Conservation (phyloP, 208 protist species). For the Trypanosoma cruzi region DNA sequence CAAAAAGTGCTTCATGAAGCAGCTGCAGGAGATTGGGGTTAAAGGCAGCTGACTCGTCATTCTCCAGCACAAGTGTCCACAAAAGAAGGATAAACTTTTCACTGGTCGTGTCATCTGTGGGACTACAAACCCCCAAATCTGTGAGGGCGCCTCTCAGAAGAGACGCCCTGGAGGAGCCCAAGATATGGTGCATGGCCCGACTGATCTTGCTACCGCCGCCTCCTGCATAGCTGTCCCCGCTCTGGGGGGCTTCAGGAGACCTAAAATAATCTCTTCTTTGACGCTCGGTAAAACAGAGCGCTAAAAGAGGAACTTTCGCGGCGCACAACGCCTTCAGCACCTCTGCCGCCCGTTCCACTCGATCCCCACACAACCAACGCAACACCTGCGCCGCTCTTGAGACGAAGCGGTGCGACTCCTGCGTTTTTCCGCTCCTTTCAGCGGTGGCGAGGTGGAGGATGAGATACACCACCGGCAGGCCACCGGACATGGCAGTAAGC, state of each 20-base stretch:
- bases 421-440: background rate
- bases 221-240: background rate
- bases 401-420: background rate
- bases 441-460: constrained; percentile 9
- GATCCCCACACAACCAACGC: constrained; percentile 30
- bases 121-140: background rate
- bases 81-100: constrained; percentile 5
- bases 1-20: constrained; percentile 12
- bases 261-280: background rate
- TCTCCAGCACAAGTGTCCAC: constrained; percentile 24
- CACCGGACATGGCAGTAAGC: constrained; percentile 14
- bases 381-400: constrained; percentile 10
- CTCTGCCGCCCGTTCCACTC: background rate
- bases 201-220: background rate
- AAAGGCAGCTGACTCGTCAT: constrained; percentile 26
- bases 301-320: constrained; percentile 14
- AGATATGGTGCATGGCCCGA: constrained; percentile 24
- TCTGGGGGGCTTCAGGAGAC: background rate
- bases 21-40: constrained; percentile 20
- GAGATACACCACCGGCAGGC: constrained; percentile 20
- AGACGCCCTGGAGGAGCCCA: constrained; percentile 13
- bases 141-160: constrained; percentile 11
- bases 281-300: constrained; percentile 8
- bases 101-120: background rate
- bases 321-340: constrained; percentile 13